Conservation (phyloP, 768 basidiomycete genomes). For the Mycena indigotica region DNA sequence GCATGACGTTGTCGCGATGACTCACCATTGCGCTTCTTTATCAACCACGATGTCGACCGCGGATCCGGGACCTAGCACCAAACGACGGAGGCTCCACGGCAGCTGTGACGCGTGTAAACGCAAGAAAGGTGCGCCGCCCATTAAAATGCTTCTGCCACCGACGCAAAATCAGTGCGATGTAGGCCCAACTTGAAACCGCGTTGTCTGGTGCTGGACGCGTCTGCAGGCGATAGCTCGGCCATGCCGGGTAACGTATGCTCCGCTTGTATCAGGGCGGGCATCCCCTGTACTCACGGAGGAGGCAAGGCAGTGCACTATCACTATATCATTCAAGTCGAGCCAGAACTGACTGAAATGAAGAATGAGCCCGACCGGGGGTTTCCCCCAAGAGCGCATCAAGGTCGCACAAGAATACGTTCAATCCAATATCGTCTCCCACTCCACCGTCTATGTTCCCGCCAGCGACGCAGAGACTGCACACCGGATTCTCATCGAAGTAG, state of each 20-base stretch:
- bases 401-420: neutral
- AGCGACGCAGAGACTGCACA: neutral
- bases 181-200: neutral
- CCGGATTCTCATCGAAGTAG: neutral
- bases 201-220: neutral
- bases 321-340: neutral
- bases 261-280: neutral
- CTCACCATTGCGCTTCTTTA: too few relatives aligned
- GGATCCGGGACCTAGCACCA: too few relatives aligned
- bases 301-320: neutral
- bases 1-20: too few relatives aligned
- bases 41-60: too few relatives aligned
- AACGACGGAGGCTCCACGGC: neutral
- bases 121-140: neutral
- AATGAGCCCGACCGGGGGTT: neutral
- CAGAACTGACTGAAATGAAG: neutral
- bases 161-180: neutral
- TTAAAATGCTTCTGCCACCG: neutral
- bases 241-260: neutral
- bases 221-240: neutral
- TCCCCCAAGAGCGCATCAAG: neutral
- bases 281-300: neutral
- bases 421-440: neutral
- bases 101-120: neutral
- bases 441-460: neutral